These are phyloP conservation scores for Colletotrichum australisinense DNA, from an alignment of 2,329 filamentous ascomycete genomes.

Conservation along the genomic window DNA sequence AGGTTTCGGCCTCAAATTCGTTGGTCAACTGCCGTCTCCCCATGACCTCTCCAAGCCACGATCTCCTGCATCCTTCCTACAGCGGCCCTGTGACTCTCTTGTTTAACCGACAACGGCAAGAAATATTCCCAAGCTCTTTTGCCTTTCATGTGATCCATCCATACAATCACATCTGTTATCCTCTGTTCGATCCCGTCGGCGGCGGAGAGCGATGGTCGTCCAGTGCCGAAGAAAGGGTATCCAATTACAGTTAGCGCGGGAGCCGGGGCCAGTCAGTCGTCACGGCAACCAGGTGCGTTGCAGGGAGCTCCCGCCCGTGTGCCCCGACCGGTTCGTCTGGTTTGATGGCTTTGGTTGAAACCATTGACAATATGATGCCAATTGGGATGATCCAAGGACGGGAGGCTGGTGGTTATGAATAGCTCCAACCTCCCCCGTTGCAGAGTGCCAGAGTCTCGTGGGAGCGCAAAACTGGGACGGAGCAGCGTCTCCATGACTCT, in stretches of 20 bases:
- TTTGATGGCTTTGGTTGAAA: slow-evolving; percentile 3
- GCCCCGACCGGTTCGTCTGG: slow-evolving; percentile 26
- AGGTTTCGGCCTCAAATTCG: no score
- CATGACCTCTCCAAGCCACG: background rate
- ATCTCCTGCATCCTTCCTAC: background rate
- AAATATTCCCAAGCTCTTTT: background rate
- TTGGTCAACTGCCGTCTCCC: background rate
- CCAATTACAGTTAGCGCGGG: slow-evolving; percentile 15
- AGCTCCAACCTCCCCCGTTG: slow-evolving; percentile 26
- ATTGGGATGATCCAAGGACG: background rate
- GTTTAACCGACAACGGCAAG: slow-evolving; percentile 3
- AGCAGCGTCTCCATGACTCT: slow-evolving; percentile 15
- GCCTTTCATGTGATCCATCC: slow-evolving; percentile 26
- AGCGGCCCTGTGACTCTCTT: background rate
- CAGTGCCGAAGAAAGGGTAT: slow-evolving; percentile 22
- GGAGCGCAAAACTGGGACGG: slow-evolving; percentile 11
- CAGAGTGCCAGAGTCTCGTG: background rate
- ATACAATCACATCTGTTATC: background rate
- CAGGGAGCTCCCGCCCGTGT: slow-evolving; percentile 29
- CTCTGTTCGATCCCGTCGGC: slow-evolving; percentile 3
- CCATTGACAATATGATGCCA: background rate
- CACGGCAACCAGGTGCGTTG: slow-evolving; percentile 13
- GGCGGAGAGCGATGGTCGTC: slow-evolving; percentile 2
- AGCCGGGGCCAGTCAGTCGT: slow-evolving; percentile 12
- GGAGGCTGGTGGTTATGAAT: slow-evolving; percentile 25